Evolutionary conservation across 768 basidiomycete species (phyloP), one percentile per base, ranked within the genome.

Genomic region (Ephemerocybe angulata): DNA sequence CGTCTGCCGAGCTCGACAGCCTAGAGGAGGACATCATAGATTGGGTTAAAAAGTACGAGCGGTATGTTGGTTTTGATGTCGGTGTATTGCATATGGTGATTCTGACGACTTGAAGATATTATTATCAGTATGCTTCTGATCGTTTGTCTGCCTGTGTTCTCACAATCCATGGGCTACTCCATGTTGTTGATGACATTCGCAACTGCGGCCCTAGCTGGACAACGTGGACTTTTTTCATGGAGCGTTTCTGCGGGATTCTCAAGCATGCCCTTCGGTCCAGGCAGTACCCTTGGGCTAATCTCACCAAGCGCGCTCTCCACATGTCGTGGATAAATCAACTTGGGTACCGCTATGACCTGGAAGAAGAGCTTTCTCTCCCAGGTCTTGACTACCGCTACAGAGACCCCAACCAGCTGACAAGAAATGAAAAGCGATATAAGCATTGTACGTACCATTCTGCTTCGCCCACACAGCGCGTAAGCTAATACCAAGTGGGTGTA

Each of bases 201-300:
- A n/a, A 38, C 4, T 33, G 21, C 3, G 50, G 50, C 15, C 50
- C 50, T 4, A 25, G 22, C 25, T 52, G 50, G 50, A 11, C 17
- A 4, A 25, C 21, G 7, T 52, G 50, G 50, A 25, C 50, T 4
- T 52, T 52, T 28, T 25, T 25, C 29, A 52, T 33, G 22, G 58
- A 54, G 33, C 54, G 54, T 40, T 58, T 55, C 42, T 58, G 53
- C 24, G 54, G 58, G 2, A 12, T 27, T 21, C 46, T 53, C 35
- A 6, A 17, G 4, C 41, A 21, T 10, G 43, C 43, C 7, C 28
- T 58, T 15, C 37, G 30, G 10, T 52, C 44, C 31, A 49, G 50
- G 1, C 53, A 50, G 17, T 49, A 59, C 30, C 63, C 63, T 0
- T 64, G 51, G 41, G 54, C 62, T 12, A 50, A 53, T 11, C 30